A percentile compares a stretch with the other conserved stretches of the same genome.
These are phyloP conservation scores for Aspergillus bridgeri DNA, from an alignment of 495 filamentous ascomycete genomes.

Conservation along the genomic window DNA sequence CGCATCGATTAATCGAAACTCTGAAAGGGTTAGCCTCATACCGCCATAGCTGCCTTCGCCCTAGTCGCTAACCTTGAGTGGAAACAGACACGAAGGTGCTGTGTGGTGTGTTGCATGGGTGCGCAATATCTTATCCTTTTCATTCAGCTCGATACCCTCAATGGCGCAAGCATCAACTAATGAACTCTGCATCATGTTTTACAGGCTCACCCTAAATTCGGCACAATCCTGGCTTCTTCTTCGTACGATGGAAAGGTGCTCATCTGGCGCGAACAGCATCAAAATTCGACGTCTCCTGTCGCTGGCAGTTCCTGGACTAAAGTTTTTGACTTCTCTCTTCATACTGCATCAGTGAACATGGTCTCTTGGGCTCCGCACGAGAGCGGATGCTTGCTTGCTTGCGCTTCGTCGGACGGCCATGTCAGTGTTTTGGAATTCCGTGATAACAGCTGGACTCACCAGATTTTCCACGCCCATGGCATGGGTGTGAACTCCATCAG, in stretches of 20 bases:
- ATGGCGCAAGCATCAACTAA: constrained; percentile 1
- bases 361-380: constrained; percentile 97
- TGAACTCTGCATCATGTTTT: not conserved
- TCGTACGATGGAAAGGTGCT: constrained; percentile 96
- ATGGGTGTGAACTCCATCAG: constrained; percentile 91
- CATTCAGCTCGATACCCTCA: not conserved
- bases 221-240: constrained; percentile 91
- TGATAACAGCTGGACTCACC: constrained; percentile 81
- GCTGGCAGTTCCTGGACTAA: constrained; percentile 63
- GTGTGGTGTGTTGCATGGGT: constrained; percentile 97
- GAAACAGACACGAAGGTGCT: constrained; percentile 82
- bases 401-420: constrained; percentile 88
- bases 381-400: constrained; percentile 88
- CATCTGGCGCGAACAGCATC: constrained; percentile 89
- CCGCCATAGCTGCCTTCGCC: not conserved
- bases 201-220: constrained; percentile 93
- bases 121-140: constrained; percentile 15
- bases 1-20: constrained; percentile 86
- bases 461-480: constrained; percentile 86
- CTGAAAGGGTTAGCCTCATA: constrained; percentile 73
- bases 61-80: constrained; percentile 10
- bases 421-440: constrained; percentile 94
- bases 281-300: constrained; percentile 40
- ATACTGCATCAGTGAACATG: constrained; percentile 94
- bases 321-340: constrained; percentile 85